A percentile compares a stretch with the other conserved stretches of the same genome.
Conservation (phyloP, 768 basidiomycete genomes). For the Russula brevipes region DNA sequence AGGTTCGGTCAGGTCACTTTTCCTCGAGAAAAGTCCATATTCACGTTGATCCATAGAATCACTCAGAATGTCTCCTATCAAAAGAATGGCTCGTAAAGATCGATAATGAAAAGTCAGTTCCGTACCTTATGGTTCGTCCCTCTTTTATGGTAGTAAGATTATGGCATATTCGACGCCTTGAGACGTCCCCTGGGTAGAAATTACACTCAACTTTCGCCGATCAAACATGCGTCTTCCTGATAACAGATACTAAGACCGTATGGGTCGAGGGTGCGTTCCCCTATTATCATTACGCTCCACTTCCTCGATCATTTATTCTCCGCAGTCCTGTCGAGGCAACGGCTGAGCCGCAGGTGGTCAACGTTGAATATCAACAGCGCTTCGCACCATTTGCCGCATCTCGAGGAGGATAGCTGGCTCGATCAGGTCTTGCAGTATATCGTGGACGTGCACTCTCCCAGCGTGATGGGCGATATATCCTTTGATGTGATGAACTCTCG, state of each 20-base stretch:
- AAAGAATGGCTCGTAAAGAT: constrained; percentile 75
- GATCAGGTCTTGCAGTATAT: constrained; percentile 49
- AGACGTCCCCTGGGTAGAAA: constrained; percentile 42
- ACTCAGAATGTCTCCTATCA: constrained; percentile 48
- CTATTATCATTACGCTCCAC: constrained; percentile 1
- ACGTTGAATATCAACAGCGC: constrained; percentile 43
- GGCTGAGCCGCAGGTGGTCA: constrained; percentile 57
- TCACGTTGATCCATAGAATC: constrained; percentile 39
- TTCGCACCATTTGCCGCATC: constrained; percentile 27
- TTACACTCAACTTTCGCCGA: constrained; percentile 51
- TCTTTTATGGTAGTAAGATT: neutral
- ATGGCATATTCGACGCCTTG: constrained; percentile 4
- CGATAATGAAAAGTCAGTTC: constrained; percentile 52
- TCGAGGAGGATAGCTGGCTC: constrained; percentile 62
- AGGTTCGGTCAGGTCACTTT: constrained; percentile 12
- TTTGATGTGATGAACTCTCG: constrained; percentile 57
- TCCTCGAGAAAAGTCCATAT: neutral
- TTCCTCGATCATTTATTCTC: constrained; percentile 14
- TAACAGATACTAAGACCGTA: constrained; percentile 70
- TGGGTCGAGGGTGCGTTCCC: constrained; percentile 63
- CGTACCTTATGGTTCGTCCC: constrained; percentile 66
- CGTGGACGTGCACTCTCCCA: constrained; percentile 56
- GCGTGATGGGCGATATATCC: constrained; percentile 48
- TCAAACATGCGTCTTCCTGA: constrained; percentile 51
- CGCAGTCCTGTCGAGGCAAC: constrained; percentile 44